Conservation (phyloP, 2,329 filamentous ascomycete species). For the Colletotrichum sp. region DNA sequence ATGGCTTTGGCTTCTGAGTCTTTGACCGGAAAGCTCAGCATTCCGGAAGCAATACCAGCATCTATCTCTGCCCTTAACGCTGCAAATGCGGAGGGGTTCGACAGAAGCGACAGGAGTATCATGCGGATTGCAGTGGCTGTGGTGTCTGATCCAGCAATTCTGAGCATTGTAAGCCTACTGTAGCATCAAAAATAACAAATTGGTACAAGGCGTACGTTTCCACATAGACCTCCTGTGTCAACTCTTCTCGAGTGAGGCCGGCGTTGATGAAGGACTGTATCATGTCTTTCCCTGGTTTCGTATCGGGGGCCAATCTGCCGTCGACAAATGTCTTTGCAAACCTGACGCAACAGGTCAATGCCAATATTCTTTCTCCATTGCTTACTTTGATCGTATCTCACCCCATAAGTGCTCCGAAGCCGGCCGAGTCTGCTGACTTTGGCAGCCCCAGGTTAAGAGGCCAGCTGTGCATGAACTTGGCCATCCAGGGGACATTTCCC, state of each 20-base stretch:
- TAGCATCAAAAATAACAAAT: no score
- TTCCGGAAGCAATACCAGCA: slow-evolving; percentile 18
- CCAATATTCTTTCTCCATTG: not conserved
- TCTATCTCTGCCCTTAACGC: slow-evolving; percentile 57
- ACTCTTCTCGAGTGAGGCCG: slow-evolving; percentile 29
- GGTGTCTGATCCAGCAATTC: slow-evolving; percentile 41
- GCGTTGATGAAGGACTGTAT: slow-evolving; percentile 34
- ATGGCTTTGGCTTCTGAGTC: slow-evolving; percentile 40
- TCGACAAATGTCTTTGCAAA: slow-evolving; percentile 33
- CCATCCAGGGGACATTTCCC: slow-evolving; percentile 28
- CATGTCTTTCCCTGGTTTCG: slow-evolving; percentile 33
- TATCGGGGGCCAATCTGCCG: slow-evolving; percentile 28
- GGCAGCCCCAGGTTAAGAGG: slow-evolving; percentile 26
- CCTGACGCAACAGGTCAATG: not conserved
- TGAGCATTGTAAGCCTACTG: not conserved
- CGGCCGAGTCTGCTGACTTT: slow-evolving; percentile 31
- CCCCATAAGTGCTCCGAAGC: slow-evolving; percentile 37
- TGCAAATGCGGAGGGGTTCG: slow-evolving; percentile 48
- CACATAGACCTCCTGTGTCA: slow-evolving; percentile 29
- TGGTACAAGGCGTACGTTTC: slow-evolving; percentile 4
- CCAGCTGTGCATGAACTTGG: slow-evolving; percentile 24
- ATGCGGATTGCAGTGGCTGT: slow-evolving; percentile 43
- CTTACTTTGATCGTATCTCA: not conserved
- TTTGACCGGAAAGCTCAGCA: slow-evolving; percentile 26
- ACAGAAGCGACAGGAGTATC: slow-evolving; percentile 55